Base-by-base conservation (phyloP, 352 stramenopile genomes). In the Phytophthora niederhauseri region DNA sequence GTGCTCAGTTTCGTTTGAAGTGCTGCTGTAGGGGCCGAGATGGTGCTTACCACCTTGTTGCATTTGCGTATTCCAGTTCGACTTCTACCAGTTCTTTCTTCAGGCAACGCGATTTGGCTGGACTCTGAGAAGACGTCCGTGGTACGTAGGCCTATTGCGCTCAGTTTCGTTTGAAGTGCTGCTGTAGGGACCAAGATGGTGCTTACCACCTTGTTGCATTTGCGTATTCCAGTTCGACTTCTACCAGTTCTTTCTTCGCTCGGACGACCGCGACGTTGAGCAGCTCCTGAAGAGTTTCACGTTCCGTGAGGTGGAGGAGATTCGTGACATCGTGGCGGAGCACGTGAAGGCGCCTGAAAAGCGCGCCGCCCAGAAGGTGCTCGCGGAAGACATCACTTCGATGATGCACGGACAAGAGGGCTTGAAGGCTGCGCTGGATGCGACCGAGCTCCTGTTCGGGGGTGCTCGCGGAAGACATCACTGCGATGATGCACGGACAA, bases 281-380 rank as follows among this genome's bases (percentile, higher is more conserved):
- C 89, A 97, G 30, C 95, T 99, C 61, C 77, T 99, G 61, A 99
- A 98, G 77, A 91, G 98, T 36, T 99, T 99, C 68, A 99, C 98
- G 14, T 98, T 99, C 75, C 75, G 99, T 43, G 82, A 92, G 12
- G 62, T 99, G 45, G 80, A 97, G 14, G 90, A 98, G 51, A 98
- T 99, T 68, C 71, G 82, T 4, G 82, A 94, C 45, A 90, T 99
- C 57, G 82, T 95, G 38, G 64, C 80, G 52, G 80, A 95, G 64
- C 86, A 97, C 68, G 52, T 75, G 4, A 85, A 91, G 74, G 71
- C 72, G 6, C 89, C 97, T 4, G 83, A 97, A 70, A 92, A 97
- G 63, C 84, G 93, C 41, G 61, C 62, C 50, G 89, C 89, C 28
- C 82, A 95, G 61, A 84, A 82, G 38, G 57, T 93, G 49, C 68